Evolutionary conservation across 768 basidiomycete species (phyloP).

Genomic region (Phanerodontia chrysosporium): DNA sequence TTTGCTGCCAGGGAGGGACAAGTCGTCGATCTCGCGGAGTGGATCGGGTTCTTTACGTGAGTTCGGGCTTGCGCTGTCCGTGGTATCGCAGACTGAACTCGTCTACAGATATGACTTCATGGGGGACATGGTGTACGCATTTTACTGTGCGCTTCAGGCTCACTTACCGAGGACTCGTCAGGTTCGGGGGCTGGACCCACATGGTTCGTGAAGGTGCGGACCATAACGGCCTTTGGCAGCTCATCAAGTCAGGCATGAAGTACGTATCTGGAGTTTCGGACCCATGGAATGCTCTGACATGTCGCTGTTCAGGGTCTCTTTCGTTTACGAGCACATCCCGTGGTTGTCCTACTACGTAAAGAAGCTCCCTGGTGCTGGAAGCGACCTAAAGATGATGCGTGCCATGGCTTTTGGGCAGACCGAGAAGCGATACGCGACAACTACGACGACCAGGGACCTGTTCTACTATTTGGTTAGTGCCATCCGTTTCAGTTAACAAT

Average conservation of each 20-base stretch:
- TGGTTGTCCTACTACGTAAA: conserved; percentile 4
- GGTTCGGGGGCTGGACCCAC: conserved; percentile 33
- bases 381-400: not conserved
- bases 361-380: not conserved
- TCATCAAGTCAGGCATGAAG: conserved; percentile 21
- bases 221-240: not conserved
- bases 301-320: not conserved
- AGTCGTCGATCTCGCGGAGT: conserved; percentile 27
- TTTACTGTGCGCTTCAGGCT: not conserved
- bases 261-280: not conserved
- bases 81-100: conserved; percentile 1
- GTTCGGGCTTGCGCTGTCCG: not conserved
- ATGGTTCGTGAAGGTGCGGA: conserved; percentile 11
- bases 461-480: conserved; percentile 39
- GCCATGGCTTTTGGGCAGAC: not conserved
- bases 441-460: conserved; percentile 36
- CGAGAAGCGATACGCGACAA: conserved; percentile 17
- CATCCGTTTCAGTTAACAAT: not conserved
- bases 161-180: conserved; percentile 6
- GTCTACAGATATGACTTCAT: conserved; percentile 29
- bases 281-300: not conserved
- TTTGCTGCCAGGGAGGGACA: conserved; percentile 8
- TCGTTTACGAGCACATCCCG: conserved; percentile 8
- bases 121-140: conserved; percentile 35
- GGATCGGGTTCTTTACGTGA: conserved; percentile 36